A percentile compares a stretch with the other conserved stretches of the same genome.
phyloP scores from a whole-genome alignment of 179 eudicot genomes.

The Amaranthus tricolor region DNA sequence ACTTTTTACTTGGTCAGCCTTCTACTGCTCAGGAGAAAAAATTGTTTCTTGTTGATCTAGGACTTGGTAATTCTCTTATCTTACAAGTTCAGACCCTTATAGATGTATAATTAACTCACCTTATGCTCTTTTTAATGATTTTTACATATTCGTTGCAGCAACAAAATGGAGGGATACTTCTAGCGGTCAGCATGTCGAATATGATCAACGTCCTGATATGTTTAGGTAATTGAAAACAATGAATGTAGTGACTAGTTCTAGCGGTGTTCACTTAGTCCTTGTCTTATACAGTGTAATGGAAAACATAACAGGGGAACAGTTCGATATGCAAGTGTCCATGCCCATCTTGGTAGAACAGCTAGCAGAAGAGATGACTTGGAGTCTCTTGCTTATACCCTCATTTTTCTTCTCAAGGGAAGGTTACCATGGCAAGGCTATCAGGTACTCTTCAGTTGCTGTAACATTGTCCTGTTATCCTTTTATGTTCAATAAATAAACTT shows the following conservation, averaged over 20 bases:
- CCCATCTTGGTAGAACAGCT: slow-evolving; percentile 92
- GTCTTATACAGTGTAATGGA: background rate
- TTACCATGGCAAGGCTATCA: slow-evolving; percentile 95
- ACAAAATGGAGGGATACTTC: slow-evolving; percentile 81
- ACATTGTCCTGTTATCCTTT: background rate
- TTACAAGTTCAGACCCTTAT: background rate
- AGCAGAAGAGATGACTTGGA: slow-evolving; percentile 92
- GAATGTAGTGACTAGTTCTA: background rate
- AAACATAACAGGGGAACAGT: slow-evolving; percentile 62
- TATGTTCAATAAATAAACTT: background rate
- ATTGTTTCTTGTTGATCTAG: slow-evolving; percentile 82
- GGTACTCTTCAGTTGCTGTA: slow-evolving; percentile 33
- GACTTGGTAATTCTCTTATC: slow-evolving; percentile 47
- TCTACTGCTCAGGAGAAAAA: slow-evolving; percentile 79
- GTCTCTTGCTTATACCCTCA: slow-evolving; percentile 85
- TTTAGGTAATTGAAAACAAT: slow-evolving; percentile 47
- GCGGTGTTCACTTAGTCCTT: background rate
- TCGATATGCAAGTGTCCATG: slow-evolving; percentile 93
- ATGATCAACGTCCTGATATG: slow-evolving; percentile 95
- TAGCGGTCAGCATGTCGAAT: slow-evolving; percentile 67
- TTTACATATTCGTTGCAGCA: slow-evolving; percentile 40
- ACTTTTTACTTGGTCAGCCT: slow-evolving; percentile 86
- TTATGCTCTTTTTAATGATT: background rate
- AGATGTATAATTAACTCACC: background rate
- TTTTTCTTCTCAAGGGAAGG: slow-evolving; percentile 81